Percentiles rank a stretch among this genome's conserved stretches.
Conservation (phyloP, 768 basidiomycete species). For the Gloeophyllum trabeum region DNA sequence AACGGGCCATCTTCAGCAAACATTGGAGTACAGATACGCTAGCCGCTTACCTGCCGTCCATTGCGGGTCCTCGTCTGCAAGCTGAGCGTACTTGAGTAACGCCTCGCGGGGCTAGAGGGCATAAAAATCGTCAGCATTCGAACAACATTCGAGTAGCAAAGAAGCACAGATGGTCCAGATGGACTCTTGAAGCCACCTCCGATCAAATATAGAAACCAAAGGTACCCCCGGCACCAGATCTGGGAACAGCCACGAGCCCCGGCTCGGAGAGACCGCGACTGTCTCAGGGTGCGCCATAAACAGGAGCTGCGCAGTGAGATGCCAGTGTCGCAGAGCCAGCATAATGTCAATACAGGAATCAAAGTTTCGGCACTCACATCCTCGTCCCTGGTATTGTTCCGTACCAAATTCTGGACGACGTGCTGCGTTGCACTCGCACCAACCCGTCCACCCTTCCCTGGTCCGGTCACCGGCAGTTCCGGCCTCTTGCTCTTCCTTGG, state of each 20-base stretch:
- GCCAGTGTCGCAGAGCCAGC: too few relatives aligned
- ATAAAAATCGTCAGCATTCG: background rate
- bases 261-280: too few relatives aligned
- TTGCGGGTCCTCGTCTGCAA: constrained; percentile 66
- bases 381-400: constrained; percentile 83
- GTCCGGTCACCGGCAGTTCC: constrained; percentile 86
- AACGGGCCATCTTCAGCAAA: constrained; percentile 16
- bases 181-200: too few relatives aligned
- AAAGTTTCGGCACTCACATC: constrained; percentile 61
- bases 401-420: constrained; percentile 88
- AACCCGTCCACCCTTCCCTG: constrained; percentile 87
- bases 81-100: constrained; percentile 82
- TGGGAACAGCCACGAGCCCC: too few relatives aligned
- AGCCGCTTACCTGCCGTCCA: constrained; percentile 80
- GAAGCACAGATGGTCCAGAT: too few relatives aligned
- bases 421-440: constrained; percentile 97
- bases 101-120: constrained; percentile 83
- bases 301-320: background rate
- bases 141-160: too few relatives aligned
- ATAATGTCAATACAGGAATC: constrained; percentile 10
- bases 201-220: too few relatives aligned
- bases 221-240: too few relatives aligned
- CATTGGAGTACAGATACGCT: constrained; percentile 4
- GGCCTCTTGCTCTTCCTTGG: constrained; percentile 88
- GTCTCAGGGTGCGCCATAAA: background rate